Base-by-base conservation (phyloP, 768 basidiomycete species). In the Mycena leptocephala region DNA sequence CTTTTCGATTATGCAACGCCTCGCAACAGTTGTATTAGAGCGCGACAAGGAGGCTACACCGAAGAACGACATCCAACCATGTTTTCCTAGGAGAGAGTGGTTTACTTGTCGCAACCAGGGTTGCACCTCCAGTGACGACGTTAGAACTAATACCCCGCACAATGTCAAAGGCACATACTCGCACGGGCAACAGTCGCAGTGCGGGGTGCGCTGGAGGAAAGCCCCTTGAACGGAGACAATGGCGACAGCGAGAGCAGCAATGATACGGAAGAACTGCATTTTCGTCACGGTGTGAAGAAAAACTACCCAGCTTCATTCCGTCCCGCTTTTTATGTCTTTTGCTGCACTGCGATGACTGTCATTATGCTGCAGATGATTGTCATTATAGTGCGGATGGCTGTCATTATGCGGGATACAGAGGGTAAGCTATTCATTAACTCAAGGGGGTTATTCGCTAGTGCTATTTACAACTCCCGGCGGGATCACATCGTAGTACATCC, bases 171-270 rank as follows among this genome's bases (percentile, higher is more conserved):
- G 58, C 33, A 61, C 61, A 30, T 62, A 62, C 61, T 62, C 61
- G 61, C 61, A 62, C 35, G 61, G 61, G 61, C 61, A 62, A 35
- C 61, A 62, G 16, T 62, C 61, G 39, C 61, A 62, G 35, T n/a
- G 14, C n/a, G 37, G 18, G 20, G 33, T 37, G 35, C 61, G 61
- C 61, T 62, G 35, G 61, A 62, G 61, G 33, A 62, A 10, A 41
- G 61, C 37, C 8, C 43, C 43, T 43, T 43, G 16, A 43, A 43
- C 16, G 43, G 43, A 14, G 43, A 43, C 43, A 18, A 43, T 43
- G 43, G 43, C 43, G 43, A 43, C 43, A 43, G 43, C 43, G 43
- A 43, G 43, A 43, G 43, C 43, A 18, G 43, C 16, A 43, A 43
- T 43, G 43, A 43, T 43, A 43, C 43, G 48, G 48, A 51, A 24